Evolutionary conservation across 768 basidiomycete species (phyloP).

Genomic region (Russula emetica): DNA sequence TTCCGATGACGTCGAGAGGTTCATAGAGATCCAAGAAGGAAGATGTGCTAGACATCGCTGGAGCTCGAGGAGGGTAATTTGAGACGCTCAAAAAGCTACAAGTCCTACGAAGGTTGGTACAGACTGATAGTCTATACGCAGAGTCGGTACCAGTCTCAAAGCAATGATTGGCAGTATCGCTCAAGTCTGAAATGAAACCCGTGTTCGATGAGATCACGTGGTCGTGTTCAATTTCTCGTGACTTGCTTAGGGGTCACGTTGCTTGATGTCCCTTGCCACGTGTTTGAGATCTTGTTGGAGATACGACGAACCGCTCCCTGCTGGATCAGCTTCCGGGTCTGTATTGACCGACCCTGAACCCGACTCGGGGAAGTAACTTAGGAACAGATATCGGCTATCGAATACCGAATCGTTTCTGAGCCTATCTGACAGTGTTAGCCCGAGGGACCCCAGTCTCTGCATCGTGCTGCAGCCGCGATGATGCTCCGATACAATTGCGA

Average conservation of each 20-base stretch:
- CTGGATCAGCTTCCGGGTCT: neutral
- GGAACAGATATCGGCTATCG: no score
- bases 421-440: no score
- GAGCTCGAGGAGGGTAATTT: neutral
- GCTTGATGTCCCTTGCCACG: neutral
- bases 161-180: neutral
- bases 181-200: neutral
- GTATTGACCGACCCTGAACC: neutral
- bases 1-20: constrained; percentile 87
- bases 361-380: no score
- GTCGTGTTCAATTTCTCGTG: constrained; percentile 25
- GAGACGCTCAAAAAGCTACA: neutral
- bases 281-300: neutral
- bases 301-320: no score
- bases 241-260: neutral
- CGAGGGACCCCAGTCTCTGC: no score
- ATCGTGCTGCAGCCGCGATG: no score
- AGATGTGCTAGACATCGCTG: constrained; percentile 29
- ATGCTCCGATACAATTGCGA: no score
- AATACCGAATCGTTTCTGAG: no score
- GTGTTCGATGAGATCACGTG: constrained; percentile 8
- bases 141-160: neutral
- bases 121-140: constrained; percentile 1
- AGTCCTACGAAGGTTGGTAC: neutral
- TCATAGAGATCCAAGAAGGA: constrained; percentile 73